These are phyloP conservation scores for Pleodorina starrii DNA, from an alignment of 139 green algal species.

Conservation along the genomic window DNA sequence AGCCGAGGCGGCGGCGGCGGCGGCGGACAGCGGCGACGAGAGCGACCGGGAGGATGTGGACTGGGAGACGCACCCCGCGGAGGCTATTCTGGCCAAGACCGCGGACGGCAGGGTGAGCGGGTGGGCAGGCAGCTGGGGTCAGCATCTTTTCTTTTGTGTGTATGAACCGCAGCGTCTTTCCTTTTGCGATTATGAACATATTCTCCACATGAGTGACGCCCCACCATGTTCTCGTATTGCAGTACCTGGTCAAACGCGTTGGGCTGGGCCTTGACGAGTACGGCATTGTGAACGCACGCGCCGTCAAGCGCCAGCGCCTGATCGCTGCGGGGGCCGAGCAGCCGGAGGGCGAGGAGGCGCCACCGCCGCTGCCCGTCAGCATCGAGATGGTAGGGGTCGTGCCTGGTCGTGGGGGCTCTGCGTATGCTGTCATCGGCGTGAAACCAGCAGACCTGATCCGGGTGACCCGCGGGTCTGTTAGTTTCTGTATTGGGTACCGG, in stretches of 20 bases:
- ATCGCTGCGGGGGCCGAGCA: background rate
- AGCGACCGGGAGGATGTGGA: conserved; percentile 42
- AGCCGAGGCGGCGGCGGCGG: background rate
- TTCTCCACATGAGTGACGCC: too few species aligned
- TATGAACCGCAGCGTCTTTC: too few species aligned
- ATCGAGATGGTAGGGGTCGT: conserved; percentile 30
- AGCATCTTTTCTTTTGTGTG: too few species aligned
- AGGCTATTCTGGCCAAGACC: conserved; percentile 34
- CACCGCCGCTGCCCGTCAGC: background rate
- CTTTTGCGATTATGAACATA: too few species aligned
- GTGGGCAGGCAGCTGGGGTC: too few species aligned
- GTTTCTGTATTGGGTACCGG: too few species aligned
- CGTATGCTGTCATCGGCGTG: too few species aligned
- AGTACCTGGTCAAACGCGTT: conserved; percentile 41
- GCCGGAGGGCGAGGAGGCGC: background rate
- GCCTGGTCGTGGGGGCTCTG: too few species aligned
- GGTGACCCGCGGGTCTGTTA: too few species aligned
- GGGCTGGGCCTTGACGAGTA: conserved; percentile 40
- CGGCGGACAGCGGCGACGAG: conserved; percentile 5
- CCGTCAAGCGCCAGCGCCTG: conserved; percentile 44
- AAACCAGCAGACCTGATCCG: too few species aligned
- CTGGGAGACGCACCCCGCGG: conserved; percentile 45
- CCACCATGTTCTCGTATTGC: background rate
- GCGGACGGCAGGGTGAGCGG: conserved; percentile 15
- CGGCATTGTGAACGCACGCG: conserved; percentile 35